A percentile compares a stretch with the other conserved stretches of the same genome.
Conservation (phyloP, 2,329 filamentous ascomycete genomes). For the Corynespora cassiicola region DNA sequence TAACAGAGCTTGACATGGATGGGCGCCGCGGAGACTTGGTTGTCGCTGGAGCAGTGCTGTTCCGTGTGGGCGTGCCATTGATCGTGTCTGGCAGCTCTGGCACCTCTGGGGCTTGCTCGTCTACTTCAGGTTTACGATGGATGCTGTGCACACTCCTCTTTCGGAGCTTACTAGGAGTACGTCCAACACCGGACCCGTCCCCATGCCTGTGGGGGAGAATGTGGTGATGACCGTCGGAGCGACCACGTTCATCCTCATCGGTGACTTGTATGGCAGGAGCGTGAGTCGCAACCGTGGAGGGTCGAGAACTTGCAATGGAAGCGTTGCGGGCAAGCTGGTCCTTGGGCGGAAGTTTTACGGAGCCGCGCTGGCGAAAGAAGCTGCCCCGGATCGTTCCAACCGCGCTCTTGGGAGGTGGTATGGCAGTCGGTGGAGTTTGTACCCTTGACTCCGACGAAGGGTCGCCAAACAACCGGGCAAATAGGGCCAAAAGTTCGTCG, state of each 20-base stretch:
- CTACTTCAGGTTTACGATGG: conserved; percentile 27
- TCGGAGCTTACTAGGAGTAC: conserved; percentile 45
- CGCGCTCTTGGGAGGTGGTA: conserved; percentile 64
- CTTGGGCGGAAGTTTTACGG: conserved; percentile 35
- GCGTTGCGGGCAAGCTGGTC: conserved; percentile 24
- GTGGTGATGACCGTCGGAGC: conserved; percentile 43
- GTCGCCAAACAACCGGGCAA: conserved; percentile 79
- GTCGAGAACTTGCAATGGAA: conserved; percentile 32
- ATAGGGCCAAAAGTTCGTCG: conserved; percentile 82
- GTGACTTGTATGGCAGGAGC: conserved; percentile 81
- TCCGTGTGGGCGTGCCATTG: conserved; percentile 24
- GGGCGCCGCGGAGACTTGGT: conserved; percentile 22
- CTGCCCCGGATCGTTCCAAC: conserved; percentile 76
- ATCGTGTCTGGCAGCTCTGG: conserved; percentile 28
- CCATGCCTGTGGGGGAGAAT: conserved; percentile 43
- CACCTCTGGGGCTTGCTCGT: conserved; percentile 27
- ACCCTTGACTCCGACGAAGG: conserved; percentile 48
- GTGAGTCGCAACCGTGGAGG: conserved; percentile 33
- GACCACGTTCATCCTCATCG: conserved; percentile 59
- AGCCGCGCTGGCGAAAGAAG: conserved; percentile 68
- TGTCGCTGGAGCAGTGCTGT: conserved; percentile 16
- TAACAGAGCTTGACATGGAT: conserved; percentile 27
- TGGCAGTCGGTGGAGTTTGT: conserved; percentile 50
- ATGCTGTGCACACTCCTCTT: conserved; percentile 49
- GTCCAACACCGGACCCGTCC: conserved; percentile 41